A percentile compares a stretch with the other conserved stretches of the same genome.
These are phyloP conservation scores for Pisolithus sp. DNA, from an alignment of 768 basidiomycete genomes.

Conservation along the genomic window DNA sequence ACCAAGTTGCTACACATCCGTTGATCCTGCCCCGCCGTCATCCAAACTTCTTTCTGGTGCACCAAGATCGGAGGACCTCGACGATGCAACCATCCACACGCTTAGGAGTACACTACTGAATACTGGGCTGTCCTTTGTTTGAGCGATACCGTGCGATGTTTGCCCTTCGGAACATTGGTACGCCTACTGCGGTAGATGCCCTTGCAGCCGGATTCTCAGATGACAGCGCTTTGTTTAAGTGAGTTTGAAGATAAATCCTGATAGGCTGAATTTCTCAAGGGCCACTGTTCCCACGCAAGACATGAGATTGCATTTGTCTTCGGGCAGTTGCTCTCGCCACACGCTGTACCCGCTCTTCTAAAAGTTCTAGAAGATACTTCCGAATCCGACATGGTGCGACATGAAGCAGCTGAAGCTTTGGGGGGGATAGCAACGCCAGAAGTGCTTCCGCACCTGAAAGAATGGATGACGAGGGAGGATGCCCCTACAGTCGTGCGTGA, in stretches of 20 bases:
- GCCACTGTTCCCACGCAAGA: constrained; percentile 36
- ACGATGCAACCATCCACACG: constrained; percentile 41
- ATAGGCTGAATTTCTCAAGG: not conserved
- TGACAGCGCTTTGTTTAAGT: constrained; percentile 91
- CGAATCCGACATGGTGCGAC: constrained; percentile 96
- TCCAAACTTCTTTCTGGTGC: constrained; percentile 54
- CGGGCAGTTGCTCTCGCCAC: constrained; percentile 85
- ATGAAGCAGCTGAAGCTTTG: constrained; percentile 96
- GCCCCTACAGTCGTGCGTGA: constrained; percentile 88
- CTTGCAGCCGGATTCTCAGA: constrained; percentile 89
- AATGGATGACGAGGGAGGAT: constrained; percentile 75
- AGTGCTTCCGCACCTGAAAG: constrained; percentile 77
- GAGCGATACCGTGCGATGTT: constrained; percentile 98
- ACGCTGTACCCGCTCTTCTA: constrained; percentile 82
- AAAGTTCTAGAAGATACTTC: constrained; percentile 60
- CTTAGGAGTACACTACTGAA: constrained; percentile 65
- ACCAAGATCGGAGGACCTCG: constrained; percentile 45
- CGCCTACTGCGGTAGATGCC: constrained; percentile 78
- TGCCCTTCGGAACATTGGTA: constrained; percentile 88
- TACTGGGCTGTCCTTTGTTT: constrained; percentile 65
- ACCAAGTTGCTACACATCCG: constrained; percentile 65
- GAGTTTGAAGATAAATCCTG: constrained; percentile 18
- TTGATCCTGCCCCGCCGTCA: constrained; percentile 84
- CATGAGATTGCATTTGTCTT: constrained; percentile 99
- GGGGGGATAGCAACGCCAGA: constrained; percentile 96